A percentile compares a stretch with the other conserved stretches of the same genome.
phyloP scores from a whole-genome alignment of 2,329 filamentous ascomycete species.

The Byssoonygena ceratinophila region DNA sequence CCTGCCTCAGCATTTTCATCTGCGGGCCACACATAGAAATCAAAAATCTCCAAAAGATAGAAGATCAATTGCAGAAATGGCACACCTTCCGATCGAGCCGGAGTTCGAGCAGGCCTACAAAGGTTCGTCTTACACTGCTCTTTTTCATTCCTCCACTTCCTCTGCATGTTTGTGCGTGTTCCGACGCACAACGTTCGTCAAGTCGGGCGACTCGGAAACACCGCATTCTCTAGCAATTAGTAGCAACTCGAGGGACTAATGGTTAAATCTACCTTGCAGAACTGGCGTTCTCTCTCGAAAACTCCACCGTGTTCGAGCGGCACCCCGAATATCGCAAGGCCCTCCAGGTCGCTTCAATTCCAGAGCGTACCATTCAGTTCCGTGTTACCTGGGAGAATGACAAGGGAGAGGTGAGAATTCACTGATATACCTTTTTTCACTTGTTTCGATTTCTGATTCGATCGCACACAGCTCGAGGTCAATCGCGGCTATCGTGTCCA shows the following conservation, averaged over 20 bases:
- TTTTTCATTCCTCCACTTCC: background rate
- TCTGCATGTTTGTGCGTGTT: background rate
- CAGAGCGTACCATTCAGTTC: conserved; percentile 95
- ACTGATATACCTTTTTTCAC: background rate
- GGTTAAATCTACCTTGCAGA: conserved; percentile 44
- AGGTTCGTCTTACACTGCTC: conserved; percentile 46
- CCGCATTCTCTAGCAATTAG: background rate
- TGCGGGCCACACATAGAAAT: background rate
- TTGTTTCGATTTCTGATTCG: conserved; percentile 9
- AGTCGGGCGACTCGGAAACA: conserved; percentile 11
- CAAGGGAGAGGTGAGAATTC: conserved; percentile 47
- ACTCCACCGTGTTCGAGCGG: conserved; percentile 84
- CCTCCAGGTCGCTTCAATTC: conserved; percentile 75
- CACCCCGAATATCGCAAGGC: conserved; percentile 91
- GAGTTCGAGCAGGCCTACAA: conserved; percentile 99
- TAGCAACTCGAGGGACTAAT: conserved; percentile 14
- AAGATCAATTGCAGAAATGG: conserved; percentile 50
- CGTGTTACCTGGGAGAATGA: conserved; percentile 95
- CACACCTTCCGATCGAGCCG: conserved; percentile 76
- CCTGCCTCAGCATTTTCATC: background rate
- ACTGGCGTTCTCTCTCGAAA: conserved; percentile 87
- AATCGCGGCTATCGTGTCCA: conserved; percentile 95
- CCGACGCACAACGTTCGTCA: conserved; percentile 2
- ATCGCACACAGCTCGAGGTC: conserved; percentile 56
- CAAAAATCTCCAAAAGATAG: too few relatives aligned